Conservation (phyloP, 208 protist genomes). For the Trypanosoma scelopori region DNA sequence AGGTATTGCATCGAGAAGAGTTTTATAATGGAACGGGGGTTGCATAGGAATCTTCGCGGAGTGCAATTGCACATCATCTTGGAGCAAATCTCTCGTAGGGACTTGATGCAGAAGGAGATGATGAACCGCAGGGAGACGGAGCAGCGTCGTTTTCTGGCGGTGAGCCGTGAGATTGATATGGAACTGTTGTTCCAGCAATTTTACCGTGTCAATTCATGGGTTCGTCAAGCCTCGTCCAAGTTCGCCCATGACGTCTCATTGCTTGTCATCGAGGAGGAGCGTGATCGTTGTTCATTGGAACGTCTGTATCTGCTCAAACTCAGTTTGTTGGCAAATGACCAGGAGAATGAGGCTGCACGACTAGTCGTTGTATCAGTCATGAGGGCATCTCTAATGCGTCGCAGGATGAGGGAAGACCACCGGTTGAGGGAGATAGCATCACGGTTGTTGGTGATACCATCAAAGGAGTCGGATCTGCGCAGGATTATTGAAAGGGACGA, state of each 20-base stretch:
- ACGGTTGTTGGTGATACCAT: slow-evolving; percentile 12
- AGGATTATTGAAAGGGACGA: slow-evolving; percentile 49
- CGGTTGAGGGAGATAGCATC: slow-evolving; percentile 16
- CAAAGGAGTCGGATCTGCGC: slow-evolving; percentile 46
- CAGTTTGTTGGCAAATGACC: slow-evolving; percentile 30
- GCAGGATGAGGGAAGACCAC: slow-evolving; percentile 15
- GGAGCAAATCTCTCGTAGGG: slow-evolving; percentile 8
- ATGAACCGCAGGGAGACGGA: slow-evolving; percentile 22
- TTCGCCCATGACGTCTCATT: slow-evolving; percentile 10
- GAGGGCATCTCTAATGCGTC: slow-evolving; percentile 12
- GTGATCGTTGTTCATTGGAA: slow-evolving; percentile 26
- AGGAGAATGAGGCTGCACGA: slow-evolving; percentile 25
- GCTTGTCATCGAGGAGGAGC: slow-evolving; percentile 22
- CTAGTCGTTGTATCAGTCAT: slow-evolving; percentile 30
- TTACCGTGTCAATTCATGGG: slow-evolving; percentile 10
- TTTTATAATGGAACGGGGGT: neutral
- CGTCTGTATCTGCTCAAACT: slow-evolving; percentile 27
- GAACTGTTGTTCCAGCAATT: slow-evolving; percentile 23
- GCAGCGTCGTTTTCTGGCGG: slow-evolving; percentile 20
- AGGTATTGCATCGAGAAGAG: slow-evolving; percentile 11
- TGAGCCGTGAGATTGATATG: slow-evolving; percentile 29
- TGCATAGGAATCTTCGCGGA: neutral
- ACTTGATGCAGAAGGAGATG: slow-evolving; percentile 4
- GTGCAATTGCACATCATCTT: neutral
- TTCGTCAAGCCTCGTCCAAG: neutral